phyloP scores from a whole-genome alignment of 2,329 filamentous ascomycete species.

The Phialocephala subalpina region DNA sequence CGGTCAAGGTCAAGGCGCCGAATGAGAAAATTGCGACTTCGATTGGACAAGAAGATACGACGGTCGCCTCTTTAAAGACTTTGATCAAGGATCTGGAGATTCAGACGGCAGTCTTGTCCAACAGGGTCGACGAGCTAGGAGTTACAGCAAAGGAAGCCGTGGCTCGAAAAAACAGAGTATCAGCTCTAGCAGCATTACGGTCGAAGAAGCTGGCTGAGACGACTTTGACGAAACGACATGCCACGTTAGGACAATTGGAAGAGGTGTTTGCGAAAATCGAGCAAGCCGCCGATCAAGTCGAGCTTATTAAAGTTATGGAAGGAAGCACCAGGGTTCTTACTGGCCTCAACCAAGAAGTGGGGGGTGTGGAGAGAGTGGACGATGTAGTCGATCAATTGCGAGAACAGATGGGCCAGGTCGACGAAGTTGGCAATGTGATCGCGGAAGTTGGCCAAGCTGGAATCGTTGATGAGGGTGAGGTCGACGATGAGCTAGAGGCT shows the following conservation, averaged over 20 bases:
- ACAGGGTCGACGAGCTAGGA: constrained; percentile 71
- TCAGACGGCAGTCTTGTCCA: constrained; percentile 72
- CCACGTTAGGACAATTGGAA: constrained; percentile 82
- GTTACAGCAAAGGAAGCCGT: constrained; percentile 75
- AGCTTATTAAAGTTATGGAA: constrained; percentile 84
- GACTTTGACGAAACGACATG: constrained; percentile 74
- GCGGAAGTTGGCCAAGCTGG: constrained; percentile 63
- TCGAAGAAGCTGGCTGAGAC: constrained; percentile 84
- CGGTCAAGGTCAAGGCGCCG: constrained; percentile 75
- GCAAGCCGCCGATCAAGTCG: constrained; percentile 84
- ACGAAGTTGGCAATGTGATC: constrained; percentile 83
- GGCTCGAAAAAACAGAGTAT: constrained; percentile 73
- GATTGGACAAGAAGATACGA: constrained; percentile 80
- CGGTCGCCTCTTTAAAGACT: constrained; percentile 84
- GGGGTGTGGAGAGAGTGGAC: constrained; percentile 79
- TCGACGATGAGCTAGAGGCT: constrained; percentile 86
- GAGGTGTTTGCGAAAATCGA: constrained; percentile 84
- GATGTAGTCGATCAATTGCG: constrained; percentile 77
- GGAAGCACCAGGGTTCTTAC: constrained; percentile 76
- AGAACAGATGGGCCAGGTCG: constrained; percentile 81
- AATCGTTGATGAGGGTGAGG: constrained; percentile 72
- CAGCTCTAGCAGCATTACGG: constrained; percentile 80
- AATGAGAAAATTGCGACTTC: constrained; percentile 51
- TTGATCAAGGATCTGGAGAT: constrained; percentile 78
- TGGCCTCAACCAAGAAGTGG: constrained; percentile 77